These are phyloP conservation scores for Halophytophthora polymorphica DNA, from an alignment of 352 stramenopile genomes.

Conservation along the genomic window DNA sequence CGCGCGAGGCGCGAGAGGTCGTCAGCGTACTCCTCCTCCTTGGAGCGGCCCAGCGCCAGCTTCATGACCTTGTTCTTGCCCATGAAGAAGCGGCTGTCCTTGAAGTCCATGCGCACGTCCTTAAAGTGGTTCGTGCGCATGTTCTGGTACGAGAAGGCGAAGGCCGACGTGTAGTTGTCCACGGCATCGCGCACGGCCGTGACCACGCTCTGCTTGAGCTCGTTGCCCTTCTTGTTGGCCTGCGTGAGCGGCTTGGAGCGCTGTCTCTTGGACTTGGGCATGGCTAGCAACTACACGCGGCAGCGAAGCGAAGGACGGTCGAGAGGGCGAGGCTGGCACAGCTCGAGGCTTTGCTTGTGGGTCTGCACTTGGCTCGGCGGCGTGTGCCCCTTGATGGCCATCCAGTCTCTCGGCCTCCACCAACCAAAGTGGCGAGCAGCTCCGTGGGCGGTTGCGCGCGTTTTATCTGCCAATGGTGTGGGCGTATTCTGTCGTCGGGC, in stretches of 20 bases:
- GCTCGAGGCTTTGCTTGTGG: constrained; percentile 1
- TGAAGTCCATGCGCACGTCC: constrained; percentile 96
- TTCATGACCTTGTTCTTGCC: constrained; percentile 99
- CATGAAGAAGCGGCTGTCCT: constrained; percentile 94
- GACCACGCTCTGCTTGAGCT: constrained; percentile 95
- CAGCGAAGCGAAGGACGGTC: not conserved
- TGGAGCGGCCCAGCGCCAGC: constrained; percentile 91
- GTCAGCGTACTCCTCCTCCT: constrained; percentile 96
- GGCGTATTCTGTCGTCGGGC: not conserved
- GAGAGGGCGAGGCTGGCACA: not conserved
- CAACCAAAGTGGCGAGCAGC: constrained; percentile 45
- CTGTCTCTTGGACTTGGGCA: constrained; percentile 88
- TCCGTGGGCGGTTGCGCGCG: constrained; percentile 5
- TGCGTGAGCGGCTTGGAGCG: constrained; percentile 93
- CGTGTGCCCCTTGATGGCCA: constrained; percentile 10
- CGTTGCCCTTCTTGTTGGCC: constrained; percentile 94
- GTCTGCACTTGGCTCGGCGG: constrained; percentile 14
- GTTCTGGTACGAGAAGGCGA: constrained; percentile 98
- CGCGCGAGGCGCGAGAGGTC: constrained; percentile 91
- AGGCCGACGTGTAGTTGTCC: constrained; percentile 91
- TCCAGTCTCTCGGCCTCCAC: constrained; percentile 30
- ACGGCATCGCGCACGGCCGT: constrained; percentile 92
- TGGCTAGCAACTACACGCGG: constrained; percentile 25
- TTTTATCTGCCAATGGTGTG: constrained; percentile 44
- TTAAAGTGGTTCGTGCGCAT: constrained; percentile 99